Evolutionary conservation across 768 basidiomycete species (phyloP), one percentile per base, ranked within the genome.

Genomic region (Pleurotus salmoneostramineus): DNA sequence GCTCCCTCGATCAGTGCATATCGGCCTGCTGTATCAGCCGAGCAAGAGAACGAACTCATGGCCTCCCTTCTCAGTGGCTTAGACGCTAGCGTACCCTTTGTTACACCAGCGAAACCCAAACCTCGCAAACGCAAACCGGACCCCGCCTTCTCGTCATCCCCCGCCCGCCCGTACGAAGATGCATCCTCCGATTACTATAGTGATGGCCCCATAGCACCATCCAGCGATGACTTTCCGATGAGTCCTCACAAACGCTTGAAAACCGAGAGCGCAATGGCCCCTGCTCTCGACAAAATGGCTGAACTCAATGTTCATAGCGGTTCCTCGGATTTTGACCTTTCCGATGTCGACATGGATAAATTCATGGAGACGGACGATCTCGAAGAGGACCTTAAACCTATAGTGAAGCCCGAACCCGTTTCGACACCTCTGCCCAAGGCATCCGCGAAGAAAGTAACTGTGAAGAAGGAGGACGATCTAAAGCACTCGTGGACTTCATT

Each of bases 21-120:
- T 69, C 82, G 93, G 33, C 87, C 90, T 1, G 77, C 77, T 0
- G 82, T 88, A 10, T 87, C 90, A 6, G 86, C 79, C 10, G 89
- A 87, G 52, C 84, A 94, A 64, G 97, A 98, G 69, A 78, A 83
- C 40, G 93, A 96, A 63, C 93, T 99, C 62, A 90, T 99, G 92
- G 83, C 84, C 0, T 82, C 81, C 37, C 72, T 99, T 0, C 74
- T 99, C 7, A 89, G 86, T 6, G 81, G 75, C 17, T 82, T 96
- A 69, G 91, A 92, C 59, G 72, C 82, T 8, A 65, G 71, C 8
- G 62, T 73, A 3, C 65, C 73, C 6, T 70, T 70, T 2, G 47
- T 70, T 12, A 57, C 58, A 31, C 74, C 59, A 33, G 21, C 21
- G 21, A 27, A 27, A 27, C 59, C 65, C 36, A 65, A 65, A 45